Conservation (phyloP, 345 rosid species). For the Rhodamnia rubescens region DNA sequence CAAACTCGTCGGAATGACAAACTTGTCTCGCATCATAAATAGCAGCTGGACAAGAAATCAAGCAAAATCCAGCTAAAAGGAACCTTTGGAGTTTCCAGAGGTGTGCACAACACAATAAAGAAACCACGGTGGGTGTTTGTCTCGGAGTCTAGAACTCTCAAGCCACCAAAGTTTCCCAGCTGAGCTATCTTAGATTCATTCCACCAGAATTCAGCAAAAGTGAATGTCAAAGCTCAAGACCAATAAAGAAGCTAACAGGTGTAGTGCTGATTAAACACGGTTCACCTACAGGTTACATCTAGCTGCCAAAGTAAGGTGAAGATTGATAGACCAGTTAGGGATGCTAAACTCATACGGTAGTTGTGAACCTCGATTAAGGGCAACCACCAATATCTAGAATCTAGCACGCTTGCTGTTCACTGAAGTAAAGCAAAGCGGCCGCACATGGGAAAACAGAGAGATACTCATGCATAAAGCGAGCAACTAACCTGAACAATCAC, state of each 20-base stretch:
- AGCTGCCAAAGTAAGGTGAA: background rate
- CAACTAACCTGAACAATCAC: constrained; percentile 56
- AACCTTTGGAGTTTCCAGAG: background rate
- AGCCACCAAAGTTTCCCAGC: background rate
- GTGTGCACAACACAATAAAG: background rate
- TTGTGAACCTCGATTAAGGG: background rate
- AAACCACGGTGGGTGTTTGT: background rate
- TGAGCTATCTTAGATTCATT: background rate
- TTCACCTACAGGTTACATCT: background rate
- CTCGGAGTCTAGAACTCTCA: background rate
- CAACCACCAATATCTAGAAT: background rate
- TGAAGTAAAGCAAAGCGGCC: background rate
- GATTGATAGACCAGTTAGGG: background rate
- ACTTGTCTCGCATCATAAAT: background rate
- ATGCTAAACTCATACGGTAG: background rate
- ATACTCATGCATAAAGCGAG: background rate
- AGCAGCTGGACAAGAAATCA: background rate
- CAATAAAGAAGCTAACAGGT: background rate
- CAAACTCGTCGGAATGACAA: background rate
- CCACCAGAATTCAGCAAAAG: background rate
- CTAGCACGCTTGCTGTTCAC: background rate
- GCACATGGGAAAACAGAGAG: background rate
- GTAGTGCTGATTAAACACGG: background rate
- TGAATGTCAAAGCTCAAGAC: background rate
- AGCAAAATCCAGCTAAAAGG: background rate